Evolutionary conservation across 768 basidiomycete genomes (phyloP).

Genomic region (Steccherinum ochraceum): DNA sequence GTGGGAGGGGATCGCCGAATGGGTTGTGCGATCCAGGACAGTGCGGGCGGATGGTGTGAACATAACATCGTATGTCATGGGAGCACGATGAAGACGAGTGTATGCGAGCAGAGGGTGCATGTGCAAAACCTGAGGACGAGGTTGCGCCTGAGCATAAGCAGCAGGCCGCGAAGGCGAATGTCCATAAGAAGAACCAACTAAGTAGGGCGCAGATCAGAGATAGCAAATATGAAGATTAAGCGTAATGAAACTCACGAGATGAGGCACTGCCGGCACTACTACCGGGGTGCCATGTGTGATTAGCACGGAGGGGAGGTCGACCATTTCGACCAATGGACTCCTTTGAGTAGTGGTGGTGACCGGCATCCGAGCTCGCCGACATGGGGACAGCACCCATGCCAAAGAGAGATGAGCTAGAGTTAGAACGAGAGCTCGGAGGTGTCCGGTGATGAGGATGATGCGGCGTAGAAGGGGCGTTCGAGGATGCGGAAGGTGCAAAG

Average conservation of each 20-base stretch:
- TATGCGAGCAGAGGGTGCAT: conserved; percentile 63
- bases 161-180: conserved; percentile 12
- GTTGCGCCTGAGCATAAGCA: conserved; percentile 22
- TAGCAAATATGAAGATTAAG: conserved; percentile 3
- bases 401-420: conserved; percentile 43
- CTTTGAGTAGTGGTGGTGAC: conserved; percentile 27
- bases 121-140: conserved; percentile 32
- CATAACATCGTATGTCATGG: conserved; percentile 54
- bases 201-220: background rate
- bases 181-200: conserved; percentile 20
- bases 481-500: background rate
- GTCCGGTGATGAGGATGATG: conserved; percentile 9
- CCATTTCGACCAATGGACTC: conserved; percentile 14
- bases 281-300: conserved; percentile 40
- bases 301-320: conserved; percentile 42
- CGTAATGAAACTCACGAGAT: conserved; percentile 34
- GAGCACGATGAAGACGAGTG: conserved; percentile 48
- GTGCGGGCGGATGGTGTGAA: conserved; percentile 53
- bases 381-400: conserved; percentile 25
- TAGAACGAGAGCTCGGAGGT: conserved; percentile 42
- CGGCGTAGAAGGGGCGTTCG: conserved; percentile 5
- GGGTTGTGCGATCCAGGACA: conserved; percentile 49
- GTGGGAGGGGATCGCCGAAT: conserved; percentile 45
- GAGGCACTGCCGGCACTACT: conserved; percentile 33
- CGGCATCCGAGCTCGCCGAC: conserved; percentile 26